Evolutionary conservation across 148 eudicot genomes (phyloP), one percentile per base, ranked within the genome.

Genomic region (Chenopodium suecicum): DNA sequence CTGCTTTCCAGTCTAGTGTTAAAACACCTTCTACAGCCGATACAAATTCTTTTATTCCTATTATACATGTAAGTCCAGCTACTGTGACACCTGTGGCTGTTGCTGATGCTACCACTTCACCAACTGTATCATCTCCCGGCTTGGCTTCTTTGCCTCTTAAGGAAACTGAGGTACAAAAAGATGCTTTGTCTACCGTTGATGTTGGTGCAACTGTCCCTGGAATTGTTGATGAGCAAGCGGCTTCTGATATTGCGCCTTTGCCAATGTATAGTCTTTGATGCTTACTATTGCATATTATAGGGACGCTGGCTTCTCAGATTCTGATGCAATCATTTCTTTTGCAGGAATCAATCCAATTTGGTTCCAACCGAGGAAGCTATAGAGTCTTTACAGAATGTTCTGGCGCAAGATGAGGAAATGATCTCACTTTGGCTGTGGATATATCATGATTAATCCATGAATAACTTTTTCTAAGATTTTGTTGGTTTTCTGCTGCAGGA

Each of bases 321-420:
- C 74, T 81, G 9, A 84, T 77, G 81, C 50, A 54, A 34, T 14
- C 22, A 60, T 69, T 48, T 23, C 64, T 70, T 76, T 78, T 84
- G 83, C 81, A 91, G 92, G 86, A 86, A 75, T 83, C 82, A 69
- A 64, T 82, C 83, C 1, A 84, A 79, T 82, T 73, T 58, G 52
- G 62, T 73, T 54, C 75, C 86, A 76, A 84, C 84, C 60, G 74
- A 85, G 85, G 89, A 91, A 80, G 88, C 86, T 76, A 89, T 34
- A 14, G 73, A 86, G 79, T 47, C 88, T 37, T 83, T 31, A 27
- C 78, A 78, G 82, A 85, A 81, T 83, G 82, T 75, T 84, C 58
- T 81, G 47, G 81, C 29, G 19, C 90, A 83, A 81, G 90, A 73
- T 73, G 46, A 47, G 6, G 99, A 91, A 95, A 98, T 94, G 80